These are phyloP conservation scores for Ustilago trichophora DNA, from an alignment of 1,284 basidiomycete species.

Conservation along the genomic window DNA sequence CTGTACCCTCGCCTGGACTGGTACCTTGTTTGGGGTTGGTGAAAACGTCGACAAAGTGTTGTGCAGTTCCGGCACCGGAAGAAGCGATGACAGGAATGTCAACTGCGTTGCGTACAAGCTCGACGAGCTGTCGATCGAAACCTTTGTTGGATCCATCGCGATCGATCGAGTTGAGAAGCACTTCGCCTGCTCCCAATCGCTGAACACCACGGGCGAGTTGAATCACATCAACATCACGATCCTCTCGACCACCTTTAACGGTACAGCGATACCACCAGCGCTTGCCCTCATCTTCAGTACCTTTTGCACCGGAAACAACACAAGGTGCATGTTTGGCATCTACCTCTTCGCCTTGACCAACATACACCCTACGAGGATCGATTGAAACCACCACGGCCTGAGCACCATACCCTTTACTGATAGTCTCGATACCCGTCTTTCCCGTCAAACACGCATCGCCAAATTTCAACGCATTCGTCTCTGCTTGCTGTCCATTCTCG, in stretches of 20 bases:
- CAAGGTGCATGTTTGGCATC: conserved; percentile 68
- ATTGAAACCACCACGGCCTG: conserved; percentile 98
- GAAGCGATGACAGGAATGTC: conserved; percentile 92
- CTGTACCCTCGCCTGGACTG: conserved; percentile 69
- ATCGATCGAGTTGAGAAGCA: conserved; percentile 95
- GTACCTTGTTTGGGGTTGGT: conserved; percentile 7
- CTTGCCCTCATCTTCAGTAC: conserved; percentile 72
- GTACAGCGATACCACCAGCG: conserved; percentile 99
- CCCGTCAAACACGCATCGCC: conserved; percentile 60
- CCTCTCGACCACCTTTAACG: conserved; percentile 88
- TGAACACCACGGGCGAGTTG: conserved; percentile 90
- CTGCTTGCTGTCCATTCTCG: conserved; percentile 74
- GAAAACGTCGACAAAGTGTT: conserved; percentile 84
- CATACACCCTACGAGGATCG: conserved; percentile 89
- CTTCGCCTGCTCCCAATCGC: conserved; percentile 89
- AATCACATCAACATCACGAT: conserved; percentile 87
- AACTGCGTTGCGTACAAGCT: conserved; percentile 77
- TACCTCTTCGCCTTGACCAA: conserved; percentile 71
- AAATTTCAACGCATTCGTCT: conserved; percentile 47
- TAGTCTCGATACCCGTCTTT: conserved; percentile 87
- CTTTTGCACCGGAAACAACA: conserved; percentile 65
- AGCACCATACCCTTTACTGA: conserved; percentile 88
- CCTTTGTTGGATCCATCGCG: conserved; percentile 91
- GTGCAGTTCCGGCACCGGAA: conserved; percentile 81
- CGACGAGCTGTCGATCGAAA: conserved; percentile 86